Evolutionary conservation across 495 filamentous ascomycete species (phyloP).

Genomic region (Barbatosphaeria neglecta): DNA sequence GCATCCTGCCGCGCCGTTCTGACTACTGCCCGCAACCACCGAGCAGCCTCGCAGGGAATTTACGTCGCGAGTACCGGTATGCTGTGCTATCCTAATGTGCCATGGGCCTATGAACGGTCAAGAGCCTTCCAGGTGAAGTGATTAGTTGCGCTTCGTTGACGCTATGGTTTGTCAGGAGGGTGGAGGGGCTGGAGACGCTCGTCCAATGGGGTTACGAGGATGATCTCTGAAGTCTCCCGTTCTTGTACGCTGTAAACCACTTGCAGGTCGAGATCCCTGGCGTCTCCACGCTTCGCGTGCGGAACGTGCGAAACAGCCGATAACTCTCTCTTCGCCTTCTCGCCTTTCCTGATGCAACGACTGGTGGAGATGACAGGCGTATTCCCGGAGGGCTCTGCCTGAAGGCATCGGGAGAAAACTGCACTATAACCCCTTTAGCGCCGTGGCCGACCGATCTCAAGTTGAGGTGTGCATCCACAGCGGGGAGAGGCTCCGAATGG

Average conservation of each 20-base stretch:
- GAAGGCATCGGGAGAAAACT: neutral
- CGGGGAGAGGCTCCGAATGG: neutral
- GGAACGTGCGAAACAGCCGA: neutral
- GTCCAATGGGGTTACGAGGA: neutral
- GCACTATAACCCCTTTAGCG: neutral
- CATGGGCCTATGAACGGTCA: neutral
- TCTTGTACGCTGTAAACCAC: too few species aligned
- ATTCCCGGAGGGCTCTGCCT: neutral
- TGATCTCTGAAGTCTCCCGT: too few species aligned
- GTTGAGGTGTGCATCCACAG: neutral
- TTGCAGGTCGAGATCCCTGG: slow-evolving; percentile 7
- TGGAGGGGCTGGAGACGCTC: neutral
- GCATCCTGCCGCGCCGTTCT: too few species aligned
- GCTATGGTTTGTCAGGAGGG: neutral
- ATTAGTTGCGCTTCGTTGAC: neutral
- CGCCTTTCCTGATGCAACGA: neutral
- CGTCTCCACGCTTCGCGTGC: slow-evolving; percentile 6
- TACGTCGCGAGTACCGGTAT: too few species aligned
- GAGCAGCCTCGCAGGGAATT: too few species aligned
- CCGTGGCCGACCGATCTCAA: neutral
- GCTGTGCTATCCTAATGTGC: too few species aligned
- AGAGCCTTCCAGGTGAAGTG: neutral
- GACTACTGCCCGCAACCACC: too few species aligned
- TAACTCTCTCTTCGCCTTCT: slow-evolving; percentile 4
- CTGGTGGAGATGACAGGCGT: neutral